Conservation (phyloP, 441 rosid species). For the Metrosideros polymorpha region DNA sequence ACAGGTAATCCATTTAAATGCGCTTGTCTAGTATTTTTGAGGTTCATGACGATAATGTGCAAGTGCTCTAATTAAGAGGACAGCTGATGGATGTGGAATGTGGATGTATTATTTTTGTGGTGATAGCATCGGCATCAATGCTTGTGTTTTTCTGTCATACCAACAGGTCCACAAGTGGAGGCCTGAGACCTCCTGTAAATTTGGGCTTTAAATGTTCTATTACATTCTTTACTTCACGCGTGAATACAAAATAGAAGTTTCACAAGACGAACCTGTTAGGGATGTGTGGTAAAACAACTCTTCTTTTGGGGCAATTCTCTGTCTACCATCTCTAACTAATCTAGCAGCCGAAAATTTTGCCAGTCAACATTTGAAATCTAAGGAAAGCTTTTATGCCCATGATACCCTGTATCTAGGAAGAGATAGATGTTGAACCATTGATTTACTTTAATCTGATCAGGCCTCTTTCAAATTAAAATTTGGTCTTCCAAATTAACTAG, state of each 20-base stretch:
- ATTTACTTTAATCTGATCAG: neutral
- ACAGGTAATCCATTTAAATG: conserved; percentile 37
- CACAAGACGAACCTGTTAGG: neutral
- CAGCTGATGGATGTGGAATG: neutral
- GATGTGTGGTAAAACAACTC: neutral
- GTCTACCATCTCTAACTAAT: neutral
- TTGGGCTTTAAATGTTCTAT: neutral
- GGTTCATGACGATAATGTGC: neutral
- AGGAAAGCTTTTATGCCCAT: neutral
- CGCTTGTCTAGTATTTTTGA: neutral
- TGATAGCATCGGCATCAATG: neutral
- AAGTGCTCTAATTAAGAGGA: neutral
- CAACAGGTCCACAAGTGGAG: neutral
- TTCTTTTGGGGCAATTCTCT: neutral
- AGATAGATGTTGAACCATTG: neutral
- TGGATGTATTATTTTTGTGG: neutral
- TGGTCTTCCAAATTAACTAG: neutral
- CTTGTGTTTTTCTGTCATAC: neutral
- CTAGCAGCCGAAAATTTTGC: neutral
- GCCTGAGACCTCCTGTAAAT: neutral
- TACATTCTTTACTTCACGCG: neutral
- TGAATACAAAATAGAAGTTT: neutral
- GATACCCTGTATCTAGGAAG: neutral
- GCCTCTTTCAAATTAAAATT: neutral
- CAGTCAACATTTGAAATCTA: neutral